A percentile compares a stretch with the other conserved stretches of the same genome.
Conservation (phyloP, 1,139 yeast genomes). For the Lodderomyces pseudojiufengensis region DNA sequence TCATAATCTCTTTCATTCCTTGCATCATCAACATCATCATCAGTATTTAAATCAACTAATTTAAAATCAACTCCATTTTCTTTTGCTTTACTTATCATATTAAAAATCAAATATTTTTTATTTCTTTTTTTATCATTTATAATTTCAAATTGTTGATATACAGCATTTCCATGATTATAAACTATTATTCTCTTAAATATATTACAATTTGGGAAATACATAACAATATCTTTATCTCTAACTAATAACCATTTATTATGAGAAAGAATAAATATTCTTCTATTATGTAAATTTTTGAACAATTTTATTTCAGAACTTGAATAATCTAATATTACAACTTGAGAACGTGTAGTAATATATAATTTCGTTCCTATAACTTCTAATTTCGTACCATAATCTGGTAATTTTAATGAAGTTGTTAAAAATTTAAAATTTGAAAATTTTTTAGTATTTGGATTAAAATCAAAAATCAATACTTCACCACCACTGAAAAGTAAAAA, state of each 20-base stretch:
- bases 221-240: conserved; percentile 2
- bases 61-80: neutral
- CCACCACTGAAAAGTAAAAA: conserved; percentile 4
- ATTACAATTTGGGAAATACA: neutral
- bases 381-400: neutral
- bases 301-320: neutral
- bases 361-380: neutral
- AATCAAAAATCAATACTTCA: conserved; percentile 4
- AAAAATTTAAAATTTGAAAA: conserved; percentile 5
- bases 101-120: conserved; percentile 12
- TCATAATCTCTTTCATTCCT: too few species aligned
- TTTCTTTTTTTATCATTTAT: conserved; percentile 1
- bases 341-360: too few species aligned
- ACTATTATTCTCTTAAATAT: neutral
- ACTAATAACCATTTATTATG: conserved; percentile 1
- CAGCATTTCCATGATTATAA: conserved; percentile 12
- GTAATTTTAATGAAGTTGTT: neutral
- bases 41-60: neutral
- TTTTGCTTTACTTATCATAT: conserved; percentile 2
- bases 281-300: neutral
- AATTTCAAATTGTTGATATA: conserved; percentile 12
- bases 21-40: neutral
- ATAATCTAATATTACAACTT: too few species aligned
- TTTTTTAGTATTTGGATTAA: neutral
- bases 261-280: conserved; percentile 5